Percentiles rank a stretch among this genome's conserved stretches.
These are phyloP conservation scores for Dryas octopetala DNA, from an alignment of 306 rosid genomes.

Conservation along the genomic window DNA sequence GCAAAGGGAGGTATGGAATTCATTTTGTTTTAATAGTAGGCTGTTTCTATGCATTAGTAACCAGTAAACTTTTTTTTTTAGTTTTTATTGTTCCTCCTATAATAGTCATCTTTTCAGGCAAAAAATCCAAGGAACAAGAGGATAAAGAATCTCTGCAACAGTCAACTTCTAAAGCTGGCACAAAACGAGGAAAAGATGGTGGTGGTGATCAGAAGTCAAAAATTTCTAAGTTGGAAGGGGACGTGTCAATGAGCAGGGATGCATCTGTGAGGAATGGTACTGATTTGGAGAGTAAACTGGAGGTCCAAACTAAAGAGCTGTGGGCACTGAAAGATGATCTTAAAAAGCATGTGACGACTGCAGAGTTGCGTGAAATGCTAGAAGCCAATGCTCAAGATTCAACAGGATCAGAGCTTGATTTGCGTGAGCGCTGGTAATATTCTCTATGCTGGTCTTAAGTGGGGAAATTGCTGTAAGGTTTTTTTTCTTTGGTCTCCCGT, in stretches of 20 bases:
- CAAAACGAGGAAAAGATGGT: conserved; percentile 63
- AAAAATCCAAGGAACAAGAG: conserved; percentile 39
- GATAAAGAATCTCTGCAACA: conserved; percentile 32
- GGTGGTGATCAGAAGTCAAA: conserved; percentile 54
- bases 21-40: conserved; percentile 16
- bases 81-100: conserved; percentile 21
- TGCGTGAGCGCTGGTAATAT: conserved; percentile 89
- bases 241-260: conserved; percentile 52
- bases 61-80: conserved; percentile 11
- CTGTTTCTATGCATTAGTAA: conserved; percentile 19
- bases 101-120: conserved; percentile 38
- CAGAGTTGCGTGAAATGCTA: conserved; percentile 84
- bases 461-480: not conserved
- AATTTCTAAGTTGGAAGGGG: conserved; percentile 56
- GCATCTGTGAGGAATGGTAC: conserved; percentile 32
- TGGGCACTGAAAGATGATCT: conserved; percentile 91
- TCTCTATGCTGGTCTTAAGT: not conserved
- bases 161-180: conserved; percentile 54
- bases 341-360: conserved; percentile 63
- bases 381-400: conserved; percentile 71
- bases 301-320: conserved; percentile 71
- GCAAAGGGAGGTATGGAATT: conserved; percentile 49
- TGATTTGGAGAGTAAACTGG: conserved; percentile 54
- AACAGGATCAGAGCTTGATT: conserved; percentile 89
- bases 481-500: not conserved